A percentile compares a stretch with the other conserved stretches of the same genome.
Evolutionary conservation across 108 stramenopile genomes (phyloP).

Genomic region (Parietichytrium sp.): DNA sequence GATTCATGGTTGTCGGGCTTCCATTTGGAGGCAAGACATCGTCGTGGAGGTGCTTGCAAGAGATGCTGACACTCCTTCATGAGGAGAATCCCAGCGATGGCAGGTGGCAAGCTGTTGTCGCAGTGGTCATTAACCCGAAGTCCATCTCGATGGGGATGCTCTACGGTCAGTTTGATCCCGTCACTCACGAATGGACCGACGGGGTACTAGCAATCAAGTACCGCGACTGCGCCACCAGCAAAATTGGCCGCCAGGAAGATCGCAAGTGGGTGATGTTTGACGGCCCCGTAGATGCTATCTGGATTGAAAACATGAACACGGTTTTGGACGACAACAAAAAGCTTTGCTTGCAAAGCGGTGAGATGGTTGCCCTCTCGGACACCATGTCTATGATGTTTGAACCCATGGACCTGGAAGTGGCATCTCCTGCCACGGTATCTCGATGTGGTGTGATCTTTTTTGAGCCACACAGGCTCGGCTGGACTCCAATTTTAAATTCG

Average conservation of each 20-base stretch:
- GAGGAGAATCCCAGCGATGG: slow-evolving; percentile 53
- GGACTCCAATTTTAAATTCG: slow-evolving; percentile 59
- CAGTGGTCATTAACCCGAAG: slow-evolving; percentile 69
- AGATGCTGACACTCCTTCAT: slow-evolving; percentile 49
- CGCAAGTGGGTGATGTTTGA: slow-evolving; percentile 73
- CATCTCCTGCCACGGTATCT: slow-evolving; percentile 69
- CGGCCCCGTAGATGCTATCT: slow-evolving; percentile 73
- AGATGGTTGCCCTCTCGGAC: slow-evolving; percentile 71
- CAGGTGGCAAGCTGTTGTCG: slow-evolving; percentile 62
- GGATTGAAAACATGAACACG: slow-evolving; percentile 79
- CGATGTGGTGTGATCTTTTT: slow-evolving; percentile 73
- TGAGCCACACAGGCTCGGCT: slow-evolving; percentile 68
- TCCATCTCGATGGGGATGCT: slow-evolving; percentile 68
- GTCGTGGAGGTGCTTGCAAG: slow-evolving; percentile 54
- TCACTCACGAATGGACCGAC: slow-evolving; percentile 71
- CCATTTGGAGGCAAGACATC: slow-evolving; percentile 68
- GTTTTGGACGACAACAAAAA: slow-evolving; percentile 68
- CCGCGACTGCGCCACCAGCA: slow-evolving; percentile 65
- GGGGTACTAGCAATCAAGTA: slow-evolving; percentile 68
- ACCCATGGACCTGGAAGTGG: slow-evolving; percentile 70
- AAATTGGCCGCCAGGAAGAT: slow-evolving; percentile 58
- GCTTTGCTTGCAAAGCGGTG: slow-evolving; percentile 69
- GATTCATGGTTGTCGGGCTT: slow-evolving; percentile 72
- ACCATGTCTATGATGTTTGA: slow-evolving; percentile 74
- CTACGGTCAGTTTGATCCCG: slow-evolving; percentile 66